Conservation (phyloP, 345 rosid genomes). For the Sisymbrium altissimum region DNA sequence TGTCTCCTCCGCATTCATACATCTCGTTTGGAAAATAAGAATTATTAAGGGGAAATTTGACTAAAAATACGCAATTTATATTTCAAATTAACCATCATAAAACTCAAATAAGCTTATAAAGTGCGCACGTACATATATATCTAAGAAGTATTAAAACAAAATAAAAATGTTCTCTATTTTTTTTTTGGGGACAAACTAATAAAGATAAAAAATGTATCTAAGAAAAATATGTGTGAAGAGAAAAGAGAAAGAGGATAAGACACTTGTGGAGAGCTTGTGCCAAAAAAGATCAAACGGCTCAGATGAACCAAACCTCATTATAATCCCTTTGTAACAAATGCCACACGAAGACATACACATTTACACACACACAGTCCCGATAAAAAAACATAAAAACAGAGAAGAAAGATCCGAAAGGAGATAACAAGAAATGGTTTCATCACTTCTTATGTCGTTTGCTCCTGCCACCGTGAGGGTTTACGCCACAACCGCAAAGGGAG, state of each 20-base stretch:
- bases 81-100: neutral
- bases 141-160: neutral
- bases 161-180: neutral
- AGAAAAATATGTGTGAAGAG: slow-evolving; percentile 19
- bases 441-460: slow-evolving; percentile 50
- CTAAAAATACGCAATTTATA: neutral
- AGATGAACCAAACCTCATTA: slow-evolving; percentile 9
- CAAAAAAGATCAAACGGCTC: slow-evolving; percentile 45
- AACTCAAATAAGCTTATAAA: neutral
- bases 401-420: neutral
- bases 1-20: slow-evolving; percentile 9
- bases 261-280: slow-evolving; percentile 72
- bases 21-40: neutral
- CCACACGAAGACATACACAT: slow-evolving; percentile 7
- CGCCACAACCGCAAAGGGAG: slow-evolving; percentile 61
- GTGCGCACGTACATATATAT: neutral
- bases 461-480: slow-evolving; percentile 52
- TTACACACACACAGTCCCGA: neutral
- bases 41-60: neutral
- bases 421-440: slow-evolving; percentile 50
- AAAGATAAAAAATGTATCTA: neutral
- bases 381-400: neutral
- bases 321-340: slow-evolving; percentile 23
- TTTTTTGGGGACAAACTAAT: no score
- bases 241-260: slow-evolving; percentile 49